Percentiles rank a stretch among this genome's conserved stretches.
Conservation (phyloP, 345 rosid genomes). For the Pistacia atlantica region DNA sequence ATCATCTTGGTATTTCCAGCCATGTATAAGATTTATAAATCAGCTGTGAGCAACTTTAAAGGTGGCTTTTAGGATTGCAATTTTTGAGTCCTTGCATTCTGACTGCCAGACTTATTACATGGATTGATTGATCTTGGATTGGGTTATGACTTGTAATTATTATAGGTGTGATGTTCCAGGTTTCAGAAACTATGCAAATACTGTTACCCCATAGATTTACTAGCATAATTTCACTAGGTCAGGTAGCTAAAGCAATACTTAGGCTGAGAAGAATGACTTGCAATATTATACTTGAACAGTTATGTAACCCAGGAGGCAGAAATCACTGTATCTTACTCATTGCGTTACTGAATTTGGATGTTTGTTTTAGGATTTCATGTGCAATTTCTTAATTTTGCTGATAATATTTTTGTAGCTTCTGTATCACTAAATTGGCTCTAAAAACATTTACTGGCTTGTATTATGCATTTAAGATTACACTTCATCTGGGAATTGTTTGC, state of each 20-base stretch:
- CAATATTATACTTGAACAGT: background rate
- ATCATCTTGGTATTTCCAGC: conserved; percentile 5
- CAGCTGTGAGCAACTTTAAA: background rate
- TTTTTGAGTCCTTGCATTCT: background rate
- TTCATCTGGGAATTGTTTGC: background rate
- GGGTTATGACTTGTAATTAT: background rate
- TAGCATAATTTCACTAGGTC: background rate
- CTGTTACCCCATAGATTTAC: too few species aligned
- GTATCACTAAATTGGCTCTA: background rate
- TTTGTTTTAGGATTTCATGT: background rate
- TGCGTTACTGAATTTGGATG: too few species aligned
- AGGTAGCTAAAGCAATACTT: background rate
- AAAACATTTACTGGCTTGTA: background rate
- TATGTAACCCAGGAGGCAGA: background rate
- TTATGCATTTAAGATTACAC: background rate
- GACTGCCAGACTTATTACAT: background rate
- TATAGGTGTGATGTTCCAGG: background rate
- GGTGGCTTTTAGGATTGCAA: background rate
- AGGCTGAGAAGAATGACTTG: background rate
- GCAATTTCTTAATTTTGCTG: background rate
- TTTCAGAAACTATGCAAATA: background rate
- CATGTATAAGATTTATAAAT: background rate
- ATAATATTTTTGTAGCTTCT: background rate
- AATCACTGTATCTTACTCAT: background rate
- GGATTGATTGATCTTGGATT: background rate